These are phyloP conservation scores for Kwoniella shandongensis DNA, from an alignment of 768 basidiomycete species.

Conservation along the genomic window DNA sequence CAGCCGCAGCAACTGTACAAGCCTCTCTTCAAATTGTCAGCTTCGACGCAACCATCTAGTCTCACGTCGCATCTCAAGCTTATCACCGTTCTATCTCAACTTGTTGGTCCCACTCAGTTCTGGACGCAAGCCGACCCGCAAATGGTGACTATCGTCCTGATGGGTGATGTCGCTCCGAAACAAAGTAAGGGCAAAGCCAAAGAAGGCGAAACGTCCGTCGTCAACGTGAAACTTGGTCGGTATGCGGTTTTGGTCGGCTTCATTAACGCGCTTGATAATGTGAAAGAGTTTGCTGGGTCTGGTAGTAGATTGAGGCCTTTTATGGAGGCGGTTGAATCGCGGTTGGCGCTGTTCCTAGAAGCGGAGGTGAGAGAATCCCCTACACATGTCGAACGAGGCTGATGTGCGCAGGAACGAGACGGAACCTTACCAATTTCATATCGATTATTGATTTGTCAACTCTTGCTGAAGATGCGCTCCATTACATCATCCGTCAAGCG, in stretches of 20 bases:
- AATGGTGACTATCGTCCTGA: slow-evolving; percentile 41
- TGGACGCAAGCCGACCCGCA: slow-evolving; percentile 44
- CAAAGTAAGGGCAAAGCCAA: slow-evolving; percentile 34
- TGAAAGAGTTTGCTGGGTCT: slow-evolving; percentile 9
- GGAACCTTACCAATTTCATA: slow-evolving; percentile 26
- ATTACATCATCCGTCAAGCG: slow-evolving; percentile 29
- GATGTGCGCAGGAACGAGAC: slow-evolving; percentile 22
- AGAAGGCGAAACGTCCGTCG: slow-evolving; percentile 16
- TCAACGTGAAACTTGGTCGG: slow-evolving; percentile 37
- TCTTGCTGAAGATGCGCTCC: slow-evolving; percentile 25
- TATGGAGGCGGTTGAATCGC: slow-evolving; percentile 29
- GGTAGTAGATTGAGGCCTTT: slow-evolving; percentile 26
- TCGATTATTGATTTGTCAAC: slow-evolving; percentile 24
- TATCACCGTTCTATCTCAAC: slow-evolving; percentile 12
- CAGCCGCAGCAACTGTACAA: slow-evolving; percentile 42
- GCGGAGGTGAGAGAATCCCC: slow-evolving; percentile 16
- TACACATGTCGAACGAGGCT: too few relatives aligned
- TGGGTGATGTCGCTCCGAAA: slow-evolving; percentile 31
- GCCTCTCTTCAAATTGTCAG: slow-evolving; percentile 40
- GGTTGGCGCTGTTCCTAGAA: slow-evolving; percentile 27
- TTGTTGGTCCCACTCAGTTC: slow-evolving; percentile 20
- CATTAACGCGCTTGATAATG: slow-evolving; percentile 21
- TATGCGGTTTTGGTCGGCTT: slow-evolving; percentile 38
- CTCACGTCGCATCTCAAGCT: slow-evolving; percentile 18
- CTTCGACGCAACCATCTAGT: slow-evolving; percentile 17